Conservation (phyloP, 345 rosid genomes). For the Syzygium oleosum region DNA sequence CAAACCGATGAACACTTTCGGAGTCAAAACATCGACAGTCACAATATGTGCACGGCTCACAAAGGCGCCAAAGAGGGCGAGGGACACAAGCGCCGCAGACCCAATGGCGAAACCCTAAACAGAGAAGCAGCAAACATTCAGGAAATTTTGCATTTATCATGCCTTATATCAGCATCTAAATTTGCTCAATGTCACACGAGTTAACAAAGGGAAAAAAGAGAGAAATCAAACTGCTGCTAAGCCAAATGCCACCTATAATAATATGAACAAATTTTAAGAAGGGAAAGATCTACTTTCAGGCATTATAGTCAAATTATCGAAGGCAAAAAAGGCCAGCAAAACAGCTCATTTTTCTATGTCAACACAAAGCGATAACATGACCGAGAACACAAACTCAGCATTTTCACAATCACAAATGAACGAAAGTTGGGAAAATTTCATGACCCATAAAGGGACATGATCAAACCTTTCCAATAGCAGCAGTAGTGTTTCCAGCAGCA, state of each 20-base stretch:
- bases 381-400: neutral
- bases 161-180: neutral
- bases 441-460: neutral
- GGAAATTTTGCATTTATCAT: neutral
- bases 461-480: constrained; percentile 73
- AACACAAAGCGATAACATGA: neutral
- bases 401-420: neutral
- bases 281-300: neutral
- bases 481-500: constrained; percentile 86
- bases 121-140: constrained; percentile 2
- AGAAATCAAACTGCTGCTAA: neutral
- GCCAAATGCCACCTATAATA: neutral
- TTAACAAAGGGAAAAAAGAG: neutral
- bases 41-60: constrained; percentile 83
- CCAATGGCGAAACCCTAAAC: constrained; percentile 69
- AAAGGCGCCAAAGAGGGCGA: constrained; percentile 92
- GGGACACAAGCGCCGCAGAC: constrained; percentile 73
- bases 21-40: constrained; percentile 84
- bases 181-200: neutral
- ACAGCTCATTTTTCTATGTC: neutral
- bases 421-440: neutral
- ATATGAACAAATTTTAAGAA: neutral
- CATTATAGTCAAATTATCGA: neutral
- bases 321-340: neutral
- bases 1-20: constrained; percentile 84